phyloP scores from a whole-genome alignment of 2,329 filamentous ascomycete genomes.

The Diaporthe caulivora region DNA sequence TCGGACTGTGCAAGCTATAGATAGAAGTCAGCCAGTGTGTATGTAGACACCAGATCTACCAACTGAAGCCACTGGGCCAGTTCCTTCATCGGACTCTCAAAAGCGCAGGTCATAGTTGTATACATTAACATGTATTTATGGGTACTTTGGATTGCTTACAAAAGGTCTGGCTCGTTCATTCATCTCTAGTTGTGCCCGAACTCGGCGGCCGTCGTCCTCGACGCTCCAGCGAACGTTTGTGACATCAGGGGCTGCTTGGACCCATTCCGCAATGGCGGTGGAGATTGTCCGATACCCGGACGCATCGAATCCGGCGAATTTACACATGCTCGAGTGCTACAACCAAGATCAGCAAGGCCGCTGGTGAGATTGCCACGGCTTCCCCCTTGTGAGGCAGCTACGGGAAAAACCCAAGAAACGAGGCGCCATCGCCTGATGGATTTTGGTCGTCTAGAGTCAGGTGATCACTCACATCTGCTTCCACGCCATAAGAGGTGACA shows the following conservation, averaged over 20 bases:
- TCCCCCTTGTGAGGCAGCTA: neutral
- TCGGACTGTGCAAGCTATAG: constrained; percentile 12
- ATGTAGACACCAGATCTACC: neutral
- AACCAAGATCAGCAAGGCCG: neutral
- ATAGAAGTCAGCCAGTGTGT: neutral
- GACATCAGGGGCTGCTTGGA: constrained; percentile 64
- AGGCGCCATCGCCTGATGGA: too few relatives aligned
- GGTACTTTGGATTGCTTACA: constrained; percentile 46
- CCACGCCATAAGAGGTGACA: constrained; percentile 80
- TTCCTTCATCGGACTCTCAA: neutral
- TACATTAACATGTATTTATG: neutral
- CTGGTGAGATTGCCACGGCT: neutral
- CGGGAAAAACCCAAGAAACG: neutral
- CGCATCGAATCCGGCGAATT: constrained; percentile 73
- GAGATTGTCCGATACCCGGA: constrained; percentile 73
- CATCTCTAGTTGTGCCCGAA: constrained; percentile 58
- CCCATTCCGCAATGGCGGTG: constrained; percentile 64
- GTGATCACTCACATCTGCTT: constrained; percentile 60
- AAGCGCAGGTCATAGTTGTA: neutral
- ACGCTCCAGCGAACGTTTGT: constrained; percentile 70
- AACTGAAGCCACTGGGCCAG: neutral
- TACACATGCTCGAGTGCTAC: constrained; percentile 77
- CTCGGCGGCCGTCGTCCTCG: constrained; percentile 66
- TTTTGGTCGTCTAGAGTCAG: neutral
- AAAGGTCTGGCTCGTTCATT: constrained; percentile 59